phyloP scores from a whole-genome alignment of 1,139 yeast genomes.

The Candida smagusa region DNA sequence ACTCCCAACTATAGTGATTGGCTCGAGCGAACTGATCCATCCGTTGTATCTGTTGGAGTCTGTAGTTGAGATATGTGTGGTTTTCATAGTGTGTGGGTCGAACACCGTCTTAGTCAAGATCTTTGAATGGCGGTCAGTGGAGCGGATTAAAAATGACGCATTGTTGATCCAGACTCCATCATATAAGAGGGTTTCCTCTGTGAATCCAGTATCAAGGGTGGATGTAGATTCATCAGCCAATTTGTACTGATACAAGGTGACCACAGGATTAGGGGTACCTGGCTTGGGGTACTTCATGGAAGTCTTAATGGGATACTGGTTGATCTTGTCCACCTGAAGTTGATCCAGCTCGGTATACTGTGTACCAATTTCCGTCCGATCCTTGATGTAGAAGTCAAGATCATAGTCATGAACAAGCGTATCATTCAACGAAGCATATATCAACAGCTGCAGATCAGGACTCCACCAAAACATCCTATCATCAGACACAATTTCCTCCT shows the following conservation, averaged over 20 bases:
- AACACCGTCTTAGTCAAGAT: conserved; percentile 54
- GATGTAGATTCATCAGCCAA: conserved; percentile 15
- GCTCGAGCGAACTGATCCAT: conserved; percentile 49
- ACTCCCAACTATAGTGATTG: conserved; percentile 30
- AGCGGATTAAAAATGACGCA: conserved; percentile 54
- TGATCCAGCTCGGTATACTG: conserved; percentile 20
- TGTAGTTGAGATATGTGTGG: conserved; percentile 17
- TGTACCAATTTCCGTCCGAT: conserved; percentile 27
- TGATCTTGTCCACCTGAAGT: conserved; percentile 18
- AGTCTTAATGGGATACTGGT: conserved; percentile 54
- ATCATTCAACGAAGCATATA: conserved; percentile 70
- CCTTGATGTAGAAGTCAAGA: conserved; percentile 58
- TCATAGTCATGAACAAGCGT: conserved; percentile 63
- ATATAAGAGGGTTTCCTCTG: conserved; percentile 60
- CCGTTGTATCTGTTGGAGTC: conserved; percentile 51
- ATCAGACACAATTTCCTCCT: conserved; percentile 75
- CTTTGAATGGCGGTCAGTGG: conserved; percentile 71
- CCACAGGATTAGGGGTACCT: conserved; percentile 69
- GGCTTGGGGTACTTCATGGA: conserved; percentile 84
- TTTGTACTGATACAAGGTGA: conserved; percentile 46
- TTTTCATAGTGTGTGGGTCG: conserved; percentile 29
- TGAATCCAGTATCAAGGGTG: conserved; percentile 14
- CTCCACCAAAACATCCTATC: conserved; percentile 88
- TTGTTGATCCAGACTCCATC: conserved; percentile 69
- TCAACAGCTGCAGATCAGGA: conserved; percentile 60